These are phyloP conservation scores for Schizophyllum commune DNA, from an alignment of 1,284 basidiomycete genomes.

Conservation along the genomic window DNA sequence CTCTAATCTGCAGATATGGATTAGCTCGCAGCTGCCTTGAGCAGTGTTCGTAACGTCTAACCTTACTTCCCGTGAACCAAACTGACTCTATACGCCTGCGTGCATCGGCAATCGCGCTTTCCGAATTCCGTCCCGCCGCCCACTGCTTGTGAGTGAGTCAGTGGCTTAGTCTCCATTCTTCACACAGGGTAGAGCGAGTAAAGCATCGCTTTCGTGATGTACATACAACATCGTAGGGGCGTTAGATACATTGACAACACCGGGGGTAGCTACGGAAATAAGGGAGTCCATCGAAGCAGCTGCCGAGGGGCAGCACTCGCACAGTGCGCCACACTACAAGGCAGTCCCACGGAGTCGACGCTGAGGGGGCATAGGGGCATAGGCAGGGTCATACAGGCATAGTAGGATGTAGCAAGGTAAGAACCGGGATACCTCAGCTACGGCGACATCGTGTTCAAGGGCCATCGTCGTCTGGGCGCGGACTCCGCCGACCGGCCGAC, in stretches of 20 bases:
- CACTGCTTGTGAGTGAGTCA: background rate
- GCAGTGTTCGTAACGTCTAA: background rate
- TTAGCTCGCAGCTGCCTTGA: background rate
- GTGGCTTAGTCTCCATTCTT: background rate
- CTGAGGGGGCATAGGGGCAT: background rate
- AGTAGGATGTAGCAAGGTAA: background rate
- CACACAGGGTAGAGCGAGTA: background rate
- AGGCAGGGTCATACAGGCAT: background rate
- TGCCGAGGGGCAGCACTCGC: background rate
- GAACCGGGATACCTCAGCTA: background rate
- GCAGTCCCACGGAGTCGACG: background rate
- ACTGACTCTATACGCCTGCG: background rate
- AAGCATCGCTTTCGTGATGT: background rate
- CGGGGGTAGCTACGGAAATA: background rate
- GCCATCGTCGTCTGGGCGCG: background rate
- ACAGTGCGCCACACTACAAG: background rate
- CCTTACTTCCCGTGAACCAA: background rate
- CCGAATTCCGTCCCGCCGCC: background rate
- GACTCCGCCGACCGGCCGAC: background rate
- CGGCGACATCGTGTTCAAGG: background rate
- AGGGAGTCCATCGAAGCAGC: background rate
- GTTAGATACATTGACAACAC: background rate
- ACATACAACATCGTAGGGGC: background rate
- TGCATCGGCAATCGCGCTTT: too few species aligned
- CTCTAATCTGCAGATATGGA: background rate